Base-by-base conservation (phyloP, 768 basidiomycete species). In the Suillus hirtellus region DNA sequence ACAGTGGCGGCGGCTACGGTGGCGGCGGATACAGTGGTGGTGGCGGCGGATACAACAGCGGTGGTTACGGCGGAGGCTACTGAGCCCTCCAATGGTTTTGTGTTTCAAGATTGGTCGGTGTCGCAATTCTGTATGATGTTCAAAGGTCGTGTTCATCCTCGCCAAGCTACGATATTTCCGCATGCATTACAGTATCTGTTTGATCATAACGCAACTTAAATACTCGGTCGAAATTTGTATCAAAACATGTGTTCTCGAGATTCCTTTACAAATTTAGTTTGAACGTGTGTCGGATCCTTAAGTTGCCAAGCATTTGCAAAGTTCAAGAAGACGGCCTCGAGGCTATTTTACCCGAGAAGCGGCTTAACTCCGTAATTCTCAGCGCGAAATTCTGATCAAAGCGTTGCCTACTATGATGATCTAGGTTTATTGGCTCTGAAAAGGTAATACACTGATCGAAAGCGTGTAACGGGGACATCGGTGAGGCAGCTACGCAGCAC, bases 1-100 rank as follows among this genome's bases (percentile, higher is more conserved):
- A 66, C 6, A 47, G 68, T 17, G 59, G 67, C 8, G 68, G 68
- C 60, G 70, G 69, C 63, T 55, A 63, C 34, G 66, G 69, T 0
- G 68, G 66, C 0, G 66, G 69, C 1, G 63, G 63, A 7, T 52
- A 58, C 17, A 27, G 27, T 27, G 27, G 27, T 27, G 66, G 65
- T 2, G 66, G 74, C 6, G 69, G 67, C 10, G 59, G 69, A 35
- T 46, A 46, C 44, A 21, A 37, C 2, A 66, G 66, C 3, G 59
- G 63, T 11, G 58, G 60, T 3, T 42, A 54, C 59, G 64, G 64
- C 1, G 55, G 60, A 31, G 40, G 56, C 8, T 58, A 42, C 38
- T 58, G 17, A 58, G 15, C 17, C 10, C 56, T 42, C 10, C 24
- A 12, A 17, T 24, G 10, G 34, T 40, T 58, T 19, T 38, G 56